phyloP scores from a whole-genome alignment of 1,284 basidiomycete genomes.

The Kwoniella shivajii region DNA sequence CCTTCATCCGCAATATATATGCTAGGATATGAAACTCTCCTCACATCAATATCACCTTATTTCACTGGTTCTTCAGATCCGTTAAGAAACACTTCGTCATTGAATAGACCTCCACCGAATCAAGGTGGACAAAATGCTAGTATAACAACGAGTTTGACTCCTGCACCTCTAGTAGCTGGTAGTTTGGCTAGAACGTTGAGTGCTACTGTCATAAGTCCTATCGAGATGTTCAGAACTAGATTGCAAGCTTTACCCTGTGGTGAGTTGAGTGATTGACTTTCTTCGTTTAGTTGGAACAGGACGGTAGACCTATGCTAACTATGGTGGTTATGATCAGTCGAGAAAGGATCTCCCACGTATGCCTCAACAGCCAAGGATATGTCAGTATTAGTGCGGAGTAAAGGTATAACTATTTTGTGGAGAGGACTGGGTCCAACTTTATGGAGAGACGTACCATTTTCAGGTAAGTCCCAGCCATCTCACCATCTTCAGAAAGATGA shows the following conservation, averaged over 20 bases:
- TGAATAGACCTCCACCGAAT: conserved; percentile 19
- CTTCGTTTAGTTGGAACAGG: too few relatives aligned
- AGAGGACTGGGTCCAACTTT: conserved; percentile 87
- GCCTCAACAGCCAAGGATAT: conserved; percentile 49
- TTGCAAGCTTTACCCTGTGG: conserved; percentile 75
- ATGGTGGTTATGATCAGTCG: conserved; percentile 42
- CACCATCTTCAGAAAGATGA: too few relatives aligned
- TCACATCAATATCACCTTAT: conserved; percentile 54
- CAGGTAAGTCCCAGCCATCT: conserved; percentile 58
- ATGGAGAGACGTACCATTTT: conserved; percentile 97
- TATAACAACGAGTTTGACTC: conserved; percentile 52
- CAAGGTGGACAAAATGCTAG: conserved; percentile 20
- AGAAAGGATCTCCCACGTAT: conserved; percentile 66
- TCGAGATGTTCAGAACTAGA: conserved; percentile 92
- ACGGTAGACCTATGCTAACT: background rate
- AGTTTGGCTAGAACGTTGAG: conserved; percentile 78
- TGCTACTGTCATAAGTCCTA: conserved; percentile 78
- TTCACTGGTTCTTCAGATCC: conserved; percentile 36
- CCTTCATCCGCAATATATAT: conserved; percentile 94
- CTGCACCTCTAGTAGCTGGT: conserved; percentile 80
- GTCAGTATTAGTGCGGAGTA: conserved; percentile 59
- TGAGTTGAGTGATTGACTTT: conserved; percentile 19
- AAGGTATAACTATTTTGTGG: conserved; percentile 78
- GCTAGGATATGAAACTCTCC: conserved; percentile 90
- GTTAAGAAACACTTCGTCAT: conserved; percentile 28